Evolutionary conservation across 345 rosid genomes (phyloP).

Genomic region (Eucalyptus decipiens): DNA sequence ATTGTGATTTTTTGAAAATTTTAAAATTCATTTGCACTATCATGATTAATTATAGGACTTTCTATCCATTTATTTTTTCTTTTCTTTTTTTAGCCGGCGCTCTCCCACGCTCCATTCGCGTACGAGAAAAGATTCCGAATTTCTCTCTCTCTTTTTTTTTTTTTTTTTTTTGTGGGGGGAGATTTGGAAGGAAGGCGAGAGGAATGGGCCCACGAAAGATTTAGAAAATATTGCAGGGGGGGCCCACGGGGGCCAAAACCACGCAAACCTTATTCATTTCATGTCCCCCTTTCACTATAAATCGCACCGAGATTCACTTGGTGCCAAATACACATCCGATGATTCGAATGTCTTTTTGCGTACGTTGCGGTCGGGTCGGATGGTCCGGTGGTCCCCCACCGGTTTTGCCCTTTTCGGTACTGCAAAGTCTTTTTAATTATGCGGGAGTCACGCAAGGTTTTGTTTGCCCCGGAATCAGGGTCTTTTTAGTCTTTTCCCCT

Average conservation of each 20-base stretch:
- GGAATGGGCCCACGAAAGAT: neutral
- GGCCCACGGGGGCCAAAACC: neutral
- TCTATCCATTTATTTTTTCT: no score
- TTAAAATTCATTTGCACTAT: no score
- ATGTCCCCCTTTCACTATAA: neutral
- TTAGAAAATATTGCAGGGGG: neutral
- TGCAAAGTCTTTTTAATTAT: neutral
- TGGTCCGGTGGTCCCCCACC: neutral
- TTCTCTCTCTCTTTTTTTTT: accelerated
- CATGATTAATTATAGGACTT: no score
- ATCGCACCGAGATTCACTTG: neutral
- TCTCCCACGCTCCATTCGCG: neutral
- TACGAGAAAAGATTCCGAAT: neutral
- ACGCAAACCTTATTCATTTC: neutral
- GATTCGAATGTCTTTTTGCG: neutral
- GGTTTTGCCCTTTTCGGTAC: neutral
- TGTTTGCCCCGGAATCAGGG: neutral
- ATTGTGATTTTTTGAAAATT: no score
- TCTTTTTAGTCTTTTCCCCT: neutral
- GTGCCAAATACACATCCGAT: neutral
- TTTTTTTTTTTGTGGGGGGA: neutral
- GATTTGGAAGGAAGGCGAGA: neutral
- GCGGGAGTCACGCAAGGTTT: neutral
- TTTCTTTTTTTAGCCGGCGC: neutral
- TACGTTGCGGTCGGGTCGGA: neutral